Base-by-base conservation (phyloP, 495 filamentous ascomycete genomes). In the Xylaria cubensis region DNA sequence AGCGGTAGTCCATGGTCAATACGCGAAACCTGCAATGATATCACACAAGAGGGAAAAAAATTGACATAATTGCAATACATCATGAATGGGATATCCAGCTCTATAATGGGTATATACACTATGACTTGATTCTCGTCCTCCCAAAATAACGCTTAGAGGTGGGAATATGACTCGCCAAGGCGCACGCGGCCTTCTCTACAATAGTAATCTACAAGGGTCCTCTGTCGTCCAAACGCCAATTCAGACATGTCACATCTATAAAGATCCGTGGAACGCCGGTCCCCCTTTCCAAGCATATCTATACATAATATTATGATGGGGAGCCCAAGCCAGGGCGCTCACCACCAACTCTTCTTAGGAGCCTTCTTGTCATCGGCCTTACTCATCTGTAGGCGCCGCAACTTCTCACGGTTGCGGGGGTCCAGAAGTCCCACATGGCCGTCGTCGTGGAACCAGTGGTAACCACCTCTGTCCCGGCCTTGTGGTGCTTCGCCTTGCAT, bases 401-500 rank as follows among this genome's bases (percentile, higher is more conserved):
- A 66, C 72, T 82, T 78, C 70, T 85, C 84, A n/a, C 82, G 81
- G 69, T 84, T 85, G 66, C 75, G 80, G 3, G 84, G 80, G 51
- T 85, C 84, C 4, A 85, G 65, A 15, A 85, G 72, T 12, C 77
- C 77, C 36, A 83, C 80, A 17, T 82, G 79, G 64, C 77, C 77
- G 44, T 85, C 83, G 56, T 84, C 80, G 41, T 79, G 82, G 72
- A 81, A 83, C 83, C 83, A 85, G 63, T 82, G 82, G 73, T 78
- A 80, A 59, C 76, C 78, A 59, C 76, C 78, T 51, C 75, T 75
- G 34, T 75, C 65, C 12, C 71, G 73, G 53, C 76, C 75, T 46
- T 59, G 69, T 17, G 56, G 70, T 56, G 77, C 56, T 39, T 77
- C 74, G 44, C 80, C 77, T 71, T 82, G 95, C 95, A 98, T 98